Percentiles rank a stretch among this genome's conserved stretches.
Conservation (phyloP, 2,329 filamentous ascomycete species). For the Hypoxylon sp. region DNA sequence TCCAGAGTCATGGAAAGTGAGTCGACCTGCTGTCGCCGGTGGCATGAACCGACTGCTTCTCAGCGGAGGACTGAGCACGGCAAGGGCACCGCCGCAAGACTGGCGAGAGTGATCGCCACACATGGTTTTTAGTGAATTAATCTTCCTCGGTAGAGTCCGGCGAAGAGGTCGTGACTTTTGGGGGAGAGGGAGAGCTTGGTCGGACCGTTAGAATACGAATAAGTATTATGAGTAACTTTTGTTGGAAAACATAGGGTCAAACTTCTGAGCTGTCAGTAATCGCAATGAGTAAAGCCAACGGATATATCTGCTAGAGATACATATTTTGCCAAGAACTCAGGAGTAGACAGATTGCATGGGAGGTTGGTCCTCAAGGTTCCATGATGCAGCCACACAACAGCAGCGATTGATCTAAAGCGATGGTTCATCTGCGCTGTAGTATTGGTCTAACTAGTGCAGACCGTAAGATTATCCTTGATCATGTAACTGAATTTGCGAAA, state of each 20-base stretch:
- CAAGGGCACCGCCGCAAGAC: constrained; percentile 61
- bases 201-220: neutral
- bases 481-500: neutral
- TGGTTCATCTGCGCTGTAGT: neutral
- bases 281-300: neutral
- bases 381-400: constrained; percentile 6
- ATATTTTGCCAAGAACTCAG: constrained; percentile 17
- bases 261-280: neutral
- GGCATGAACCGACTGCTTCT: constrained; percentile 21
- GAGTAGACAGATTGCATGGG: constrained; percentile 12
- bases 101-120: constrained; percentile 59
- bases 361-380: constrained; percentile 35
- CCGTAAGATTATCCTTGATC: neutral
- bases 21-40: constrained; percentile 41
- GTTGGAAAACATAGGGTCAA: neutral
- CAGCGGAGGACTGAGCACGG: constrained; percentile 55
- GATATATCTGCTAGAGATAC: neutral
- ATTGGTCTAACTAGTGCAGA: neutral
- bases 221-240: neutral
- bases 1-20: constrained; percentile 60
- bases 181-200: neutral
- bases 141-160: neutral
- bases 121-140: constrained; percentile 50
- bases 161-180: neutral
- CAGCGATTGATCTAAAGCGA: constrained; percentile 4